Base-by-base conservation (phyloP, 768 basidiomycete genomes). In the Tricholoma sp. region DNA sequence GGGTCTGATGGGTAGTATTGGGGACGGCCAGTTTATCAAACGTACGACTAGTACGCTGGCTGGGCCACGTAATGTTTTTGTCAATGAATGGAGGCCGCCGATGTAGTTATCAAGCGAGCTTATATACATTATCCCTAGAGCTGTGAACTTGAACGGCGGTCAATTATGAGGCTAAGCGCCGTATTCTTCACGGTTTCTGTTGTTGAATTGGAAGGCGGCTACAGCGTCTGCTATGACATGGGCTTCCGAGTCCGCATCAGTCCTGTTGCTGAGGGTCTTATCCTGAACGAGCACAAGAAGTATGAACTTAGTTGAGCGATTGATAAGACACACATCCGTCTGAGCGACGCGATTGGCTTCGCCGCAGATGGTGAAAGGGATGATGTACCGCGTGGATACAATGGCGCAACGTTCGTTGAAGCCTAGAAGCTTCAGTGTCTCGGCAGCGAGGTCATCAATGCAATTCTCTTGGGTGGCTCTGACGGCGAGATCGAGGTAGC, bases 351-450 rank as follows among this genome's bases (percentile, higher is more conserved):
- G 50, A 39, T 49, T 29, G 20, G 32, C 52, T 29, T 70, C 66
- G 36, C 66, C 65, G 53, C 68, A 68, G 57, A 72, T 68, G 56
- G 55, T 63, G 52, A 71, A 59, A 51, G 66, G 66, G 36, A 68
- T 71, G 51, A 28, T 55, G 53, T 66, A 64, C 45, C 55, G 58
- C 1, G 61, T 66, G 9, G 48, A 36, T 31, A 66, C 50, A 29
- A 54, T 4, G 17, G 50, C 41, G 9, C 47, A 36, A 20, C 58
- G 60, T 53, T 65, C 60, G 18, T 52, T 50, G 56, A 64, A 71
- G 29, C 63, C 67, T 42, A 69, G 62, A 13, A 66, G 57, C n/a
- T 52, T 45, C 37, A 70, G 60, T 42, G 67, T 66, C 59, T 59
- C 62, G 28, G 41, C 41, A 45, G 69, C 59, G 32, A 71, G 66